Conservation (phyloP, 148 eudicot species). For the Vaccinium corymbosum region DNA sequence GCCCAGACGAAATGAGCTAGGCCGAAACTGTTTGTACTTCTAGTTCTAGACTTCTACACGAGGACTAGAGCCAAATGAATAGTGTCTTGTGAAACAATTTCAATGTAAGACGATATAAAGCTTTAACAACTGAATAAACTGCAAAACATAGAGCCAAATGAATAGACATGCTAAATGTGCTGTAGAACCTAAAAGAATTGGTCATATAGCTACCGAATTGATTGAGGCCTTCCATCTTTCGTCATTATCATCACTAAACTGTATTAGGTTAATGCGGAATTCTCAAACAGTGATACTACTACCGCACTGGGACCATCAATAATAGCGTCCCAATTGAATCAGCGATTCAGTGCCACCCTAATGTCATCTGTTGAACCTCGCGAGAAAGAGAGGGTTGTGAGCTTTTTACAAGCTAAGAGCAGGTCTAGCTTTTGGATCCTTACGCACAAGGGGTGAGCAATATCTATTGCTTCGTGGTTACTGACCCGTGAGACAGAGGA, state of each 20-base stretch:
- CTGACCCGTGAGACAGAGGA: slow-evolving; percentile 32
- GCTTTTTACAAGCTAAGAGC: slow-evolving; percentile 53
- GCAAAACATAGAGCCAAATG: neutral
- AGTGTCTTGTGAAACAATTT: neutral
- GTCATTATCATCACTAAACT: neutral
- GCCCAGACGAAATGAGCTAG: no score
- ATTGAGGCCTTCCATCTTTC: neutral
- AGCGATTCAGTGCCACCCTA: slow-evolving; percentile 36
- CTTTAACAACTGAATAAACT: no score
- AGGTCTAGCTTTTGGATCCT: slow-evolving; percentile 22
- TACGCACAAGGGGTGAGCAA: slow-evolving; percentile 32
- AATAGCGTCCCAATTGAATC: slow-evolving; percentile 35
- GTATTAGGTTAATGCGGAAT: neutral
- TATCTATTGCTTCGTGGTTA: slow-evolving; percentile 61
- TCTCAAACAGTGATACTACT: neutral
- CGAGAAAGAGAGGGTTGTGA: slow-evolving; percentile 41
- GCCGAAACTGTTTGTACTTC: no score
- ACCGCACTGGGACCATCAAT: neutral
- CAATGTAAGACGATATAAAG: no score
- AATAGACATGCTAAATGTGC: neutral
- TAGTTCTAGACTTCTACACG: no score
- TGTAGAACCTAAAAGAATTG: neutral
- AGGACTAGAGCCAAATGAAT: neutral
- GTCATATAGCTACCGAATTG: neutral
- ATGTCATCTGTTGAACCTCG: slow-evolving; percentile 60